Base-by-base conservation (phyloP, 1,284 basidiomycete genomes). In the Meira miltonrushii region DNA sequence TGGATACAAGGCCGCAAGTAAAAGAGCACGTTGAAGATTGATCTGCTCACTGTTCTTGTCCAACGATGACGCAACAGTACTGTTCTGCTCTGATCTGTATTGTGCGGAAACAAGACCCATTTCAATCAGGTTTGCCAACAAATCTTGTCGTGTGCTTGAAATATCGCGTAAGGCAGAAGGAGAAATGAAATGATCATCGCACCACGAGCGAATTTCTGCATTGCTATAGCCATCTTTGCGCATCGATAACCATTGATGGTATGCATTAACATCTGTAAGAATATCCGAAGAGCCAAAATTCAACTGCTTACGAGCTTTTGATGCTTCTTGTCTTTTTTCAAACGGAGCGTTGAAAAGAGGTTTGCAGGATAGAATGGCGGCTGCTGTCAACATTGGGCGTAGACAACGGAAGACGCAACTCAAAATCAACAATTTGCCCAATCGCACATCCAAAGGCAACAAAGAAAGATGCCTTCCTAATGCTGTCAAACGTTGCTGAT, bases 171-270 rank as follows among this genome's bases (percentile, higher is more conserved):
- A 67, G 1, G 88, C 85, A 2, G 85, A 82, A 2, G 79, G 69
- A 1, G 88, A 90, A 67, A 96, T 89, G 79, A 90, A 95, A 79
- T 92, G 88, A 86, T 90, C 82, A 70, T 92, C 88, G 78, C 88
- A 92, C 78, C 91, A 95, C 6, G 78, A 71, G 43, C 82, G 80
- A 25, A 89, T 79, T 23, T 81, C 79, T 52, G 80, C 68, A 33
- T 82, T 80, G 6, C 83, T 77, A 52, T 82, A 81, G 2, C 84
- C 82, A 54, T 84, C 81, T 8, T 79, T 73, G 13, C 83, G 83
- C 51, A 89, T 75, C 46, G 80, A 79, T 48, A 83, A 78, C 63
- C 85, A 89, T 62, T 87, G 84, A 39, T 88, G 82, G 73, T 88
- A 94, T 0, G 90, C 90, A 48, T 84, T 82, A 7, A 86, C 83